Evolutionary conservation across 352 stramenopile species (phyloP).

Genomic region (Pythium diclinum): DNA sequence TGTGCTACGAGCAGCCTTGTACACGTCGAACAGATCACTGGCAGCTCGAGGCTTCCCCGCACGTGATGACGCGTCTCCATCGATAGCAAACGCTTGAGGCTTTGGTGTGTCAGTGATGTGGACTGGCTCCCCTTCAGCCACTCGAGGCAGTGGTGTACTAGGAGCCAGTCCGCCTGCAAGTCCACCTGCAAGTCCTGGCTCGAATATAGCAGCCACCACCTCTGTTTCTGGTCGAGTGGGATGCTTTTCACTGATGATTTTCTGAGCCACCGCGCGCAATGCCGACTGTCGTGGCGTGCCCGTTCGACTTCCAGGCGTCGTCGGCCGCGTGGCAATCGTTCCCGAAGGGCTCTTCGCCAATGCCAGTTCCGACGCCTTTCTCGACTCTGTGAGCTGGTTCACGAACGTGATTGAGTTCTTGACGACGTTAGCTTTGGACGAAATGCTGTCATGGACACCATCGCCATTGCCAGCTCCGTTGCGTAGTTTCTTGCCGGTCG

Average conservation of each 20-base stretch:
- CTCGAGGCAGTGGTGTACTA: not conserved
- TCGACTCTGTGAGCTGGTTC: constrained; percentile 26
- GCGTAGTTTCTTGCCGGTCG: constrained; percentile 12
- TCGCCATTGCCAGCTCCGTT: not conserved
- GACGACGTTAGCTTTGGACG: constrained; percentile 35
- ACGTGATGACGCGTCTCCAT: not conserved
- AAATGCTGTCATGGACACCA: constrained; percentile 24
- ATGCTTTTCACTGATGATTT: constrained; percentile 29
- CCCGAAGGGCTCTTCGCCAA: constrained; percentile 1
- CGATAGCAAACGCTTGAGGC: not conserved
- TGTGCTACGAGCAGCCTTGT: not conserved
- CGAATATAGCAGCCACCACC: not conserved
- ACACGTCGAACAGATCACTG: constrained; percentile 13
- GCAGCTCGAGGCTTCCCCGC: not conserved
- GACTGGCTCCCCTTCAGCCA: not conserved
- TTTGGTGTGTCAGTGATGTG: not conserved
- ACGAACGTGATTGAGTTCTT: constrained; percentile 52
- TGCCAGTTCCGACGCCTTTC: constrained; percentile 19
- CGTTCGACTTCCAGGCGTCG: not conserved
- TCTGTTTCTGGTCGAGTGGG: not conserved
- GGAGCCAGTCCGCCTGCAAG: not conserved
- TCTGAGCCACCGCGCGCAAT: constrained; percentile 38
- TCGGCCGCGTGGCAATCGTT: not conserved
- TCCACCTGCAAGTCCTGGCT: not conserved
- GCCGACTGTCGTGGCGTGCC: constrained; percentile 22